Conservation (phyloP, 441 rosid species). For the Manihot esculenta region DNA sequence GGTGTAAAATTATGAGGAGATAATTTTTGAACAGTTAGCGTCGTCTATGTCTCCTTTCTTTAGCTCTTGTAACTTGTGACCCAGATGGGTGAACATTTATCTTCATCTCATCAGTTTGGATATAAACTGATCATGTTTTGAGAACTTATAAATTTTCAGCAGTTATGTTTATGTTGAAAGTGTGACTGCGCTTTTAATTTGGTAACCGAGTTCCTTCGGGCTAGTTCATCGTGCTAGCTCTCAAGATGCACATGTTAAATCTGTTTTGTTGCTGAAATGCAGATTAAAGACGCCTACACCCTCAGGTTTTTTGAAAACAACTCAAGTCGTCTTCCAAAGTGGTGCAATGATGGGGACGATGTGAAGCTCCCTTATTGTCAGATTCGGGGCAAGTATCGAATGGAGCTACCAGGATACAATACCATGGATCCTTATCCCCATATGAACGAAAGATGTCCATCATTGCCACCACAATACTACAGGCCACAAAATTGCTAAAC, state of each 20-base stretch:
- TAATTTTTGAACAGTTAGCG: not conserved
- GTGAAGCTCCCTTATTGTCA: constrained; percentile 91
- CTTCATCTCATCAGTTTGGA: not conserved
- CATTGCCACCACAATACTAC: constrained; percentile 81
- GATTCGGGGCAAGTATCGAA: constrained; percentile 82
- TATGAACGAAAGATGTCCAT: constrained; percentile 94
- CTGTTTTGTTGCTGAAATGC: constrained; percentile 28
- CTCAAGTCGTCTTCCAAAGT: constrained; percentile 74
- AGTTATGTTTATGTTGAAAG: not conserved
- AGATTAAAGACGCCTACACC: constrained; percentile 91
- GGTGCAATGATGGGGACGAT: constrained; percentile 88
- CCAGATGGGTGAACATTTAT: not conserved
- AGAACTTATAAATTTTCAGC: not conserved
- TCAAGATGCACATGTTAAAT: not conserved
- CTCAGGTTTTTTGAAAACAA: constrained; percentile 79
- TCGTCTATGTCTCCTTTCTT: not conserved
- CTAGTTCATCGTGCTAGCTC: not conserved
- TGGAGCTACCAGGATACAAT: constrained; percentile 92
- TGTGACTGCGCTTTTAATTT: not conserved
- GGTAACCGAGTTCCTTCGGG: not conserved
- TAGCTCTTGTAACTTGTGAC: not conserved
- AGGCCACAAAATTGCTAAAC: constrained; percentile 66
- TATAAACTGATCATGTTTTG: not conserved
- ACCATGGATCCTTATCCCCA: constrained; percentile 79
- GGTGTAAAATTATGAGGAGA: too few relatives aligned